Evolutionary conservation across 352 stramenopile genomes (phyloP).

Genomic region (Phytophthora hibernalis): DNA sequence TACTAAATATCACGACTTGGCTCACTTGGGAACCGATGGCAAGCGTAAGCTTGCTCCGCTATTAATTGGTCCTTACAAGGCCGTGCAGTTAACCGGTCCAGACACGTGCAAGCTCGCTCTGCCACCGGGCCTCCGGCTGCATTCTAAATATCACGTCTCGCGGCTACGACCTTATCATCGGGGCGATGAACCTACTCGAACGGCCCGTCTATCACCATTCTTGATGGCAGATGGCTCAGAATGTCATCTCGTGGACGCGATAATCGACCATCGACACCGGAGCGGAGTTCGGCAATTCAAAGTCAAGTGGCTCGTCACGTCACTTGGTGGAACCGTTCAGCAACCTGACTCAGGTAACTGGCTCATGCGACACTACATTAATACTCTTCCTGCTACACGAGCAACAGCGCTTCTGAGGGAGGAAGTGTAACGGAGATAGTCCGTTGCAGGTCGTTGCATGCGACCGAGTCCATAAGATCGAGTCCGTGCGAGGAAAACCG

Average conservation of each 20-base stretch:
- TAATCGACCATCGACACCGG: background rate
- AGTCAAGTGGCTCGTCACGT: constrained; percentile 22
- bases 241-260: constrained; percentile 14
- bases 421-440: no score
- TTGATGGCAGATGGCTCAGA: constrained; percentile 11
- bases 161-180: constrained; percentile 8
- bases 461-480: no score
- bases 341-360: constrained; percentile 9
- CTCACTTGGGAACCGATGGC: constrained; percentile 1
- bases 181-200: constrained; percentile 4
- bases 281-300: constrained; percentile 20
- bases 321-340: constrained; percentile 11
- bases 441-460: no score
- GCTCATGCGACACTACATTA: constrained; percentile 13
- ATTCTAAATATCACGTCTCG: constrained; percentile 3
- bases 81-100: background rate
- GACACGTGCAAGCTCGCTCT: constrained; percentile 6
- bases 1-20: constrained; percentile 2
- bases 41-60: constrained; percentile 2
- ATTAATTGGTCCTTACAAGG: constrained; percentile 7
- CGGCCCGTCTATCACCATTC: background rate
- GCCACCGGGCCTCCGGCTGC: background rate
- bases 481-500: no score
- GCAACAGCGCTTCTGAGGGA: constrained; percentile 15
- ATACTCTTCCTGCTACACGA: constrained; percentile 13